phyloP scores from a whole-genome alignment of 331 rosid species.

The Cydonia oblonga region DNA sequence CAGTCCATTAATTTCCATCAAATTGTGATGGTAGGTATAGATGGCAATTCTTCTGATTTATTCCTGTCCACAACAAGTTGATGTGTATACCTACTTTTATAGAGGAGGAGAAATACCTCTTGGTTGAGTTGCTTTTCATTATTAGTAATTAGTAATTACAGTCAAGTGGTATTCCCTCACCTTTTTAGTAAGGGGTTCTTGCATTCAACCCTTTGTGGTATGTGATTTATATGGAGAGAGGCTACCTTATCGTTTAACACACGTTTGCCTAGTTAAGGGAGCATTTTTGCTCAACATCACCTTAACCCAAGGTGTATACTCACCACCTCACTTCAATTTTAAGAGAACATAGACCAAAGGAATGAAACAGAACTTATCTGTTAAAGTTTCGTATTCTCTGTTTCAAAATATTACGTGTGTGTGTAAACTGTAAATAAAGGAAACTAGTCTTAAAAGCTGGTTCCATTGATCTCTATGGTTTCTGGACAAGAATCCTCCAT shows the following conservation, averaged over 20 bases:
- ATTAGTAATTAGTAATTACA: background rate
- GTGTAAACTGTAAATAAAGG: background rate
- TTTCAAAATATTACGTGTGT: no score
- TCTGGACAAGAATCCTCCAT: background rate
- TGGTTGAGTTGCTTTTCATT: background rate
- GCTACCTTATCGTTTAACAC: background rate
- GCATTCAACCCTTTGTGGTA: background rate
- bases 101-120: background rate
- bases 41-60: background rate
- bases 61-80: background rate
- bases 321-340: no score
- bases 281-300: no score
- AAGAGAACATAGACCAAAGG: no score
- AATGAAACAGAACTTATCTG: no score
- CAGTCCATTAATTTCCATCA: background rate
- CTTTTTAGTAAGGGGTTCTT: background rate
- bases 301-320: no score
- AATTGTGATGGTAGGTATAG: background rate
- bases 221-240: background rate
- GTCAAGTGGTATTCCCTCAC: background rate
- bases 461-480: background rate
- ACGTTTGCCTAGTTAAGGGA: background rate
- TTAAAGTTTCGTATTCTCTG: no score
- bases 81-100: background rate
- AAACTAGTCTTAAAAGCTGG: background rate